A percentile compares a stretch with the other conserved stretches of the same genome.
These are phyloP conservation scores for Tricholoma flavovirens DNA, from an alignment of 768 basidiomycete genomes.

Conservation along the genomic window DNA sequence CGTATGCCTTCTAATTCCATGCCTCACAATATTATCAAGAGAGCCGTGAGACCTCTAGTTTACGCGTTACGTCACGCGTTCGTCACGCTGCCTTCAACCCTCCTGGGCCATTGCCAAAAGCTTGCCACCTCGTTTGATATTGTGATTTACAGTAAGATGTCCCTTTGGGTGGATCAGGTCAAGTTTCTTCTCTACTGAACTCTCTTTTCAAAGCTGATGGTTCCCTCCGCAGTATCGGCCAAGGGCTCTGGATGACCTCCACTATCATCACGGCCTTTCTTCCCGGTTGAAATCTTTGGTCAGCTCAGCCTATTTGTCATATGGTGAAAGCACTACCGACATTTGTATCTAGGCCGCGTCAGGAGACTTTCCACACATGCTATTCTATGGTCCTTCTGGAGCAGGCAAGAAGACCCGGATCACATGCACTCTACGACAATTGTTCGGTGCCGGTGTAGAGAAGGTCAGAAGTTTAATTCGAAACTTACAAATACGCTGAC, in stretches of 20 bases:
- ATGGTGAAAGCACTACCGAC: neutral
- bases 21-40: too few species aligned
- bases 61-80: constrained; percentile 16
- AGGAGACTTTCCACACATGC: constrained; percentile 94
- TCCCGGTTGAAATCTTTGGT: constrained; percentile 76
- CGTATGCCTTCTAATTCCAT: too few species aligned
- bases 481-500: neutral
- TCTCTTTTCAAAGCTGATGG: neutral
- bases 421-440: constrained; percentile 77
- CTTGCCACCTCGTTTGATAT: neutral
- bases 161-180: constrained; percentile 67
- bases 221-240: constrained; percentile 69
- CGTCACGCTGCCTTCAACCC: neutral
- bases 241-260: constrained; percentile 73
- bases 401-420: constrained; percentile 98
- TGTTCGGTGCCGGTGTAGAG: constrained; percentile 90
- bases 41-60: too few species aligned
- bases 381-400: constrained; percentile 96
- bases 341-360: constrained; percentile 57
- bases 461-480: constrained; percentile 48
- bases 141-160: constrained; percentile 38
- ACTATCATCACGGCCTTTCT: constrained; percentile 83
- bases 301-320: constrained; percentile 8
- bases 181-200: constrained; percentile 6
- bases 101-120: too few species aligned